Conservation (phyloP, 805 yeast species). For the Candida glaebosa region DNA sequence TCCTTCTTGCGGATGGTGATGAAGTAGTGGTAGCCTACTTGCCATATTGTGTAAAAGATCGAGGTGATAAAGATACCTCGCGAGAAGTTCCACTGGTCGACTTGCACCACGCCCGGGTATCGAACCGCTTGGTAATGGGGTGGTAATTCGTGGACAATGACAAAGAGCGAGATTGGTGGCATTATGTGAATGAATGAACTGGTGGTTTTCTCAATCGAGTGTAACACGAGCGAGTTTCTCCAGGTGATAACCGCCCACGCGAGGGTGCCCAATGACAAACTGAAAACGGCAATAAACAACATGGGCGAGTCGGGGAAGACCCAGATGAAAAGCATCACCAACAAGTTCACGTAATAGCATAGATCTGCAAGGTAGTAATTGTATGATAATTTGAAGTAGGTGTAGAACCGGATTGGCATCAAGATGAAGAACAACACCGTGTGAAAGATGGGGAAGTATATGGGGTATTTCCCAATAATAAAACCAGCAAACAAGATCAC, state of each 20-base stretch:
- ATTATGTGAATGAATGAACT: slow-evolving; percentile 85
- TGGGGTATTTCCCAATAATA: slow-evolving; percentile 74
- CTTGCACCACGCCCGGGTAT: slow-evolving; percentile 77
- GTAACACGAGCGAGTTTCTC: slow-evolving; percentile 91
- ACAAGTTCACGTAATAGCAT: slow-evolving; percentile 83
- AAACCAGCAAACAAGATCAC: slow-evolving; percentile 69
- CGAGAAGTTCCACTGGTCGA: slow-evolving; percentile 64
- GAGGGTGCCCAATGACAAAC: slow-evolving; percentile 83
- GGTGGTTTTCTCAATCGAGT: slow-evolving; percentile 88
- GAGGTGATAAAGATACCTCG: slow-evolving; percentile 77
- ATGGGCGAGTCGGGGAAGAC: slow-evolving; percentile 68
- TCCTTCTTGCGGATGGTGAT: slow-evolving; percentile 78
- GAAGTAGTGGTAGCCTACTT: slow-evolving; percentile 82
- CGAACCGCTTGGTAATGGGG: slow-evolving; percentile 49
- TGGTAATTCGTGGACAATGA: slow-evolving; percentile 75
- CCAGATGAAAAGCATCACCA: slow-evolving; percentile 77
- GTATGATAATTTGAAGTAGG: slow-evolving; percentile 73
- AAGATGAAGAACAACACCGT: slow-evolving; percentile 56
- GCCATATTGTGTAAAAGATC: slow-evolving; percentile 84
- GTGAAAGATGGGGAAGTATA: slow-evolving; percentile 72
- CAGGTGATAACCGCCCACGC: slow-evolving; percentile 94
- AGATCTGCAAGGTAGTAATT: slow-evolving; percentile 90
- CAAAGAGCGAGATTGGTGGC: slow-evolving; percentile 87
- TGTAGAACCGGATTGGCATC: slow-evolving; percentile 81
- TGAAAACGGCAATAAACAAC: slow-evolving; percentile 78